Base-by-base conservation (phyloP, 352 stramenopile genomes). In the Phytophthora sp. region DNA sequence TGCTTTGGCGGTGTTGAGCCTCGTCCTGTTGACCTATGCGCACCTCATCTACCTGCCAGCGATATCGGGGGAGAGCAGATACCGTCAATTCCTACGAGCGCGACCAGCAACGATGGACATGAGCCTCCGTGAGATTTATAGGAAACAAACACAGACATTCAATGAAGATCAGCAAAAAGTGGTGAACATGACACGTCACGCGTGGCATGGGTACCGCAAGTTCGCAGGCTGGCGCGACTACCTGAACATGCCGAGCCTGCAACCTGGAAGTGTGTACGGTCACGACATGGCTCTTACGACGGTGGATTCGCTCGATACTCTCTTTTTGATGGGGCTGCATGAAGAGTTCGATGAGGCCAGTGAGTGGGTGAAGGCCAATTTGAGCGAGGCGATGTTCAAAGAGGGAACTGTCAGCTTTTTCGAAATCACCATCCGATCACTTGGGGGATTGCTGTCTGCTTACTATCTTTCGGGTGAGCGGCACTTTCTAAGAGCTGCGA, bases 211-310 rank as follows among this genome's bases (percentile, higher is more conserved):
- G 26, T 91, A 91, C 56, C 72, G 71, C 4, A 49, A 68, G 2
- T 66, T 69, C 32, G 79, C 60, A 17, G 50, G 61, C 31, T 82
- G 78, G 67, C 48, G 45, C 1, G 79, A 89, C 55, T 74, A 54
- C 24, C 55, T 91, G 12, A 48, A 74, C 15, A 65, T 84, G 27
- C 34, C 70, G 8, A 30, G 39, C 7, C 53, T 73, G 26, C 41
- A 13, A 2, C 63, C 65, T 2, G 54, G 48, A 5, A 76, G 51
- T 0, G 50, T 82, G 21, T 82, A 82, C 37, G 43, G 54, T 4
- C 82, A 91, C 59, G 76, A 88, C 44, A 84, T 91, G 78, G 79
- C 82, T 6, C 74, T 86, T 41, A 89, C 78, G 10, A 54, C 80
- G 8, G 69, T 91, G 5, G 83, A 92, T 39, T 74, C 83, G 24